These are phyloP conservation scores for Bauhinia variegata DNA, from an alignment of 306 rosid genomes.

Conservation along the genomic window DNA sequence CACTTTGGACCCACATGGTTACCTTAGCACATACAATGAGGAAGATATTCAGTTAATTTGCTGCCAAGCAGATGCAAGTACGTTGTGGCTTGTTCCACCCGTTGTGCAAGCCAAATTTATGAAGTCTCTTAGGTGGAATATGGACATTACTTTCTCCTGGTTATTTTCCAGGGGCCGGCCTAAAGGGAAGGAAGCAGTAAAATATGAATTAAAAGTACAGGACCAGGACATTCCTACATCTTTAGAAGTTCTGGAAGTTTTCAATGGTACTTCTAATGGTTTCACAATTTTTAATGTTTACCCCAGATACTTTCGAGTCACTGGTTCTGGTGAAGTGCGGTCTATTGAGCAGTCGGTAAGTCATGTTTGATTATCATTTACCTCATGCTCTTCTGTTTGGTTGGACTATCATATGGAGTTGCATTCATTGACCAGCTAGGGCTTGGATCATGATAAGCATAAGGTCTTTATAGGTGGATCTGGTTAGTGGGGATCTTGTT, in stretches of 20 bases:
- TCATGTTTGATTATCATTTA: slow-evolving; percentile 6
- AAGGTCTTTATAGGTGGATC: slow-evolving; percentile 54
- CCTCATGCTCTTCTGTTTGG: slow-evolving; percentile 1
- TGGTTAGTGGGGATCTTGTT: slow-evolving; percentile 71
- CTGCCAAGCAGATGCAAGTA: slow-evolving; percentile 92
- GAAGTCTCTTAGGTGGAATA: slow-evolving; percentile 61
- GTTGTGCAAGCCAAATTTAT: slow-evolving; percentile 69
- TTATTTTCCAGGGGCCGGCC: slow-evolving; percentile 77
- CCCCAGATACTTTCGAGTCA: slow-evolving; percentile 74
- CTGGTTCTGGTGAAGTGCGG: slow-evolving; percentile 87
- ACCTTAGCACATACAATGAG: slow-evolving; percentile 60
- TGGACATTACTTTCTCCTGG: slow-evolving; percentile 77
- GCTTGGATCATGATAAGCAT: slow-evolving; percentile 14
- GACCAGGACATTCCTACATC: slow-evolving; percentile 67
- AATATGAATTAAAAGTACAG: slow-evolving; percentile 48
- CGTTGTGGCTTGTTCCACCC: slow-evolving; percentile 79
- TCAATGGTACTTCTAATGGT: slow-evolving; percentile 72
- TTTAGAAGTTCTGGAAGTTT: slow-evolving; percentile 63
- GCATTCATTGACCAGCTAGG: slow-evolving; percentile 28
- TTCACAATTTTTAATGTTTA: slow-evolving; percentile 67
- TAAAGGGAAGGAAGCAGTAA: slow-evolving; percentile 81
- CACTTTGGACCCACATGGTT: slow-evolving; percentile 58
- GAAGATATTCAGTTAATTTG: slow-evolving; percentile 81
- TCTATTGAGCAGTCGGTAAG: slow-evolving; percentile 59
- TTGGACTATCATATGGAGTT: slow-evolving; percentile 4